Evolutionary conservation across 306 rosid species (phyloP).

Genomic region (Begonia masoniana): DNA sequence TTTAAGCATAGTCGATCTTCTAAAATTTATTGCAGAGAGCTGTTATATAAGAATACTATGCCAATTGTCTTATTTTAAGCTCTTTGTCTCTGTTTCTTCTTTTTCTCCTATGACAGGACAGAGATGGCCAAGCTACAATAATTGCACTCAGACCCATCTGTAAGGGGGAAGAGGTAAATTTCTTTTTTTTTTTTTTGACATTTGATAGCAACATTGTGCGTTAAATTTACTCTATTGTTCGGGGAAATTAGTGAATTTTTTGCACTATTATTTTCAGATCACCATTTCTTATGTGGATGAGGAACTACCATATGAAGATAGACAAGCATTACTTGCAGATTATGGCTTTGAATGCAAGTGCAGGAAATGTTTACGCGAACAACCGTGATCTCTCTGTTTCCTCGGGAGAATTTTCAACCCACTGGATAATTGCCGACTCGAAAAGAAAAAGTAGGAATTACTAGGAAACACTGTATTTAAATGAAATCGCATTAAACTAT

Average conservation of each 20-base stretch:
- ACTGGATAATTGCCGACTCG: too few relatives aligned
- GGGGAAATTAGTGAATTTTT: too few relatives aligned
- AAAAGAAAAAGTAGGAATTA: too few relatives aligned
- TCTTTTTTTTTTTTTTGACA: neutral
- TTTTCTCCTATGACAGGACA: constrained; percentile 38
- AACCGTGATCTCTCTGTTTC: constrained; percentile 11
- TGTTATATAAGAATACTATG: too few relatives aligned
- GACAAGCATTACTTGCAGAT: constrained; percentile 78
- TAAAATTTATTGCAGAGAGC: too few relatives aligned
- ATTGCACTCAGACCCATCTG: constrained; percentile 45
- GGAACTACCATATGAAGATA: constrained; percentile 60
- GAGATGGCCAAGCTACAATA: constrained; percentile 88
- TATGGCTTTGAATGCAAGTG: constrained; percentile 74
- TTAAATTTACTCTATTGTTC: too few relatives aligned
- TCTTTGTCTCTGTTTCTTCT: neutral
- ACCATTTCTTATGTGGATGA: constrained; percentile 86
- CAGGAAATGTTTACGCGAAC: constrained; percentile 49
- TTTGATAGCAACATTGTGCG: too few relatives aligned
- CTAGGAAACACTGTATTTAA: too few relatives aligned
- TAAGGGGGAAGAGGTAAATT: constrained; percentile 73
- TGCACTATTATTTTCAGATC: constrained; percentile 35
- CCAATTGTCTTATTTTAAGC: neutral
- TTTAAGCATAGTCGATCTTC: too few relatives aligned
- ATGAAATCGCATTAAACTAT: too few relatives aligned
- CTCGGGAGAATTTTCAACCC: neutral